phyloP scores from a whole-genome alignment of 2,329 filamentous ascomycete genomes.

The Pseudonectria buxi region DNA sequence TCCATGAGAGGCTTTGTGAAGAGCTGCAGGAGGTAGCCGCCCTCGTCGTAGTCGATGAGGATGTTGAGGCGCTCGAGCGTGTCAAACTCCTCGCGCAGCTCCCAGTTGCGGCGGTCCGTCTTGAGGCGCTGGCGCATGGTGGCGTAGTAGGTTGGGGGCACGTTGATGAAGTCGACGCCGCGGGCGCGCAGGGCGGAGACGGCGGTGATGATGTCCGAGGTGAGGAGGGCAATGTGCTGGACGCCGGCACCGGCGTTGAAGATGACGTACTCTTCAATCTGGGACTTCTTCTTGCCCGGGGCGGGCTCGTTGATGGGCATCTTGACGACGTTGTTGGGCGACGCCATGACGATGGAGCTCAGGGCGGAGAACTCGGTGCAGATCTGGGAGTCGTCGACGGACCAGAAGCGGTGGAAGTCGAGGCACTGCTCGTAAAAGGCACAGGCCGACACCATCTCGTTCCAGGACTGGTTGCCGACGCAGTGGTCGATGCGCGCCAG shows the following conservation, averaged over 20 bases:
- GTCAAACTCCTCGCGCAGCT: conserved; percentile 73
- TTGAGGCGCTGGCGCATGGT: conserved; percentile 68
- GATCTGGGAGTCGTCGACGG: conserved; percentile 87
- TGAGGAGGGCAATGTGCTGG: conserved; percentile 87
- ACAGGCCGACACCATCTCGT: conserved; percentile 67
- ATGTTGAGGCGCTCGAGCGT: conserved; percentile 73
- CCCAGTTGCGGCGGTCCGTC: conserved; percentile 51
- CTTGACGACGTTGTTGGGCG: conserved; percentile 78
- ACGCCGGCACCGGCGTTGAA: conserved; percentile 88
- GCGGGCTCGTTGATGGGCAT: conserved; percentile 99
- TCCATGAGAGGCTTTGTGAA: conserved; percentile 90
- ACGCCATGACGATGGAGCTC: conserved; percentile 85
- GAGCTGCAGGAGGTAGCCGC: conserved; percentile 71
- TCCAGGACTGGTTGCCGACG: conserved; percentile 95
- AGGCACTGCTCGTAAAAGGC: conserved; percentile 80
- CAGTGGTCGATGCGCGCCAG: conserved; percentile 87
- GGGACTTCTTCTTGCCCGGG: conserved; percentile 78
- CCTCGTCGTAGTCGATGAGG: conserved; percentile 91
- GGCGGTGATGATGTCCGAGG: conserved; percentile 67
- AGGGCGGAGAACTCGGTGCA: conserved; percentile 88
- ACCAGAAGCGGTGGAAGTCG: conserved; percentile 96
- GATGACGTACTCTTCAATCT: conserved; percentile 89
- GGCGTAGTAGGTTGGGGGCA: conserved; percentile 80
- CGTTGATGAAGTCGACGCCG: conserved; percentile 87
- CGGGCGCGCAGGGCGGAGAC: conserved; percentile 76